phyloP scores from a whole-genome alignment of 768 basidiomycete species.

The Glaciozyma martinii region DNA sequence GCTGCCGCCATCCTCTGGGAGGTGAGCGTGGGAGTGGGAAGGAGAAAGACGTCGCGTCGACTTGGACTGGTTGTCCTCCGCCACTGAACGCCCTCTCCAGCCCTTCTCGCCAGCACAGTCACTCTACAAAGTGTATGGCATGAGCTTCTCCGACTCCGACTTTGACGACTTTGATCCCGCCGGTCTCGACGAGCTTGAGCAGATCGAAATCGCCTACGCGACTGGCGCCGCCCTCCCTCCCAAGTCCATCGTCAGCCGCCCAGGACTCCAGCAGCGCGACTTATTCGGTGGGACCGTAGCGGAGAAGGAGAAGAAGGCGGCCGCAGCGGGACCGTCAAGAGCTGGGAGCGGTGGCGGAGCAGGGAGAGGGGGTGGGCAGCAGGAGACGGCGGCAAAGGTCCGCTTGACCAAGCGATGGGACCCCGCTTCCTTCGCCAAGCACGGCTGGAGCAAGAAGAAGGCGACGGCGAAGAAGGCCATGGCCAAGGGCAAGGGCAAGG shows the following conservation, averaged over 20 bases:
- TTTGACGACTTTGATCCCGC: slow-evolving; percentile 26
- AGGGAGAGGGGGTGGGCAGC: slow-evolving; percentile 37
- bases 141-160: slow-evolving; percentile 9
- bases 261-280: slow-evolving; percentile 20
- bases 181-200: slow-evolving; percentile 30
- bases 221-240: slow-evolving; percentile 11
- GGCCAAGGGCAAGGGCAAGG: slow-evolving; percentile 49
- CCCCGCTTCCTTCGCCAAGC: slow-evolving; percentile 74
- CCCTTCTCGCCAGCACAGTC: no score
- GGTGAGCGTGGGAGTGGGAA: not conserved
- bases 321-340: slow-evolving; percentile 6
- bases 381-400: slow-evolving; percentile 44
- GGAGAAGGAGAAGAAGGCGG: slow-evolving; percentile 1
- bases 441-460: slow-evolving; percentile 44
- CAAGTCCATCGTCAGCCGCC: slow-evolving; percentile 13
- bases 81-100: no score
- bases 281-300: slow-evolving; percentile 13
- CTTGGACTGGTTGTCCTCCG: no score
- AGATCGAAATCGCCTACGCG: slow-evolving; percentile 19
- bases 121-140: not conserved
- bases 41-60: not conserved
- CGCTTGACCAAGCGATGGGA: slow-evolving; percentile 80
- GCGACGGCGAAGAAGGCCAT: slow-evolving; percentile 46
- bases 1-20: not conserved
- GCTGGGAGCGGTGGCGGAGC: not conserved